Evolutionary conservation across 2,329 filamentous ascomycete species (phyloP).

Genomic region (Cephalotrichum gorgonifer): DNA sequence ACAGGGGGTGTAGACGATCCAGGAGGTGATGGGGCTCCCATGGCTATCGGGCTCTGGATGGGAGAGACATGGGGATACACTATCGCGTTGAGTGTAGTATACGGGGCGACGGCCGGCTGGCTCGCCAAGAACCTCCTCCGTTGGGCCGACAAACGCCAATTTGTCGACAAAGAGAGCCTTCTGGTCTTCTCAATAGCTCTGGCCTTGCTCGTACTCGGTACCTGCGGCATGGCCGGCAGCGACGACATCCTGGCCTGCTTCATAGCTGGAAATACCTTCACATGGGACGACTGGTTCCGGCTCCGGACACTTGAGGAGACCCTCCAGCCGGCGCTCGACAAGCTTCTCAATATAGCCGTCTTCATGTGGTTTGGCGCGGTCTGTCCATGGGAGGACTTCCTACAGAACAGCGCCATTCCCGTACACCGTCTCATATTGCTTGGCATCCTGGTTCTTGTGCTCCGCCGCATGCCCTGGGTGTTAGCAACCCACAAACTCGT

Average conservation of each 20-base stretch:
- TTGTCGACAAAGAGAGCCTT: constrained; percentile 80
- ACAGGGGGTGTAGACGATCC: constrained; percentile 24
- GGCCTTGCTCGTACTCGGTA: constrained; percentile 78
- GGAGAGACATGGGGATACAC: constrained; percentile 78
- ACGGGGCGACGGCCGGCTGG: constrained; percentile 71
- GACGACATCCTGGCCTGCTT: constrained; percentile 91
- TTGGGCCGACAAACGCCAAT: constrained; percentile 31
- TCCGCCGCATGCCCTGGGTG: constrained; percentile 70
- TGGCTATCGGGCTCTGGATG: constrained; percentile 73
- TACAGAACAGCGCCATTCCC: constrained; percentile 56
- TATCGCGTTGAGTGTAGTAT: constrained; percentile 67
- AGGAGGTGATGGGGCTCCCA: constrained; percentile 48
- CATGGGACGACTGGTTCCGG: constrained; percentile 91
- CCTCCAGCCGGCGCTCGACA: constrained; percentile 88
- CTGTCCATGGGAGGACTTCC: constrained; percentile 68
- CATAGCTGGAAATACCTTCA: constrained; percentile 82
- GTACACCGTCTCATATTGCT: constrained; percentile 63
- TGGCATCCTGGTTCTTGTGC: constrained; percentile 64
- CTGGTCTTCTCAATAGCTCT: constrained; percentile 78
- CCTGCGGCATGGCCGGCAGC: constrained; percentile 75
- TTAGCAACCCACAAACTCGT: constrained; percentile 65
- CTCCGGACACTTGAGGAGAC: constrained; percentile 82
- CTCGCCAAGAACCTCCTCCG: constrained; percentile 72
- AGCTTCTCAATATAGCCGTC: constrained; percentile 80
- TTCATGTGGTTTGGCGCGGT: constrained; percentile 89